phyloP scores from a whole-genome alignment of 768 basidiomycete genomes.

The Lentinula lateritia region DNA sequence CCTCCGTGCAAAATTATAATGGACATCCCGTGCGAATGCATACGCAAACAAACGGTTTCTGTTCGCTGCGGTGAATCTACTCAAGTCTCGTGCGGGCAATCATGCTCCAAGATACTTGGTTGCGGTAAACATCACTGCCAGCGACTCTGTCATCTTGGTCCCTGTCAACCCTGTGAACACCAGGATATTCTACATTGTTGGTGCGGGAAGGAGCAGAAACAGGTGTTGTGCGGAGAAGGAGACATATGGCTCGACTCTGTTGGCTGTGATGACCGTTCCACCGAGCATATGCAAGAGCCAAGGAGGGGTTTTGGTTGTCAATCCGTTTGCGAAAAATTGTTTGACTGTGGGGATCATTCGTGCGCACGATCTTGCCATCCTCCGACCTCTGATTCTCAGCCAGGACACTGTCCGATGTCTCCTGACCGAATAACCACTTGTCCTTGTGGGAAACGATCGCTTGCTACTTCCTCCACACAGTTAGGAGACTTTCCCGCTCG shows the following conservation, averaged over 20 bases:
- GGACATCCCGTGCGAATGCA: constrained; percentile 73
- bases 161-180: constrained; percentile 60
- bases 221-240: constrained; percentile 49
- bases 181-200: constrained; percentile 61
- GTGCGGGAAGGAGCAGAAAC: constrained; percentile 66
- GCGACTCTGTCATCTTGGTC: constrained; percentile 69
- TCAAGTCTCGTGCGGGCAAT: constrained; percentile 35
- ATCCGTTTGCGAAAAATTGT: constrained; percentile 37
- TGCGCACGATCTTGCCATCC: constrained; percentile 80
- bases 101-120: constrained; percentile 41
- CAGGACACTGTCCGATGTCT: constrained; percentile 62
- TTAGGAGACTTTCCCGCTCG: constrained; percentile 34
- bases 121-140: constrained; percentile 75
- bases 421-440: constrained; percentile 67
- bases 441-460: constrained; percentile 71
- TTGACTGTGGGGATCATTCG: constrained; percentile 72
- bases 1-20: constrained; percentile 87
- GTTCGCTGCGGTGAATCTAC: constrained; percentile 51
- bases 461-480: constrained; percentile 30
- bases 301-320: neutral
- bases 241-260: constrained; percentile 25
- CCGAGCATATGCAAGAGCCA: constrained; percentile 32
- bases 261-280: constrained; percentile 57
- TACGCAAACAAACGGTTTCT: constrained; percentile 49
- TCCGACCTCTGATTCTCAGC: constrained; percentile 42